phyloP scores from a whole-genome alignment of 805 yeast genomes.

The Candida multigemmis region DNA sequence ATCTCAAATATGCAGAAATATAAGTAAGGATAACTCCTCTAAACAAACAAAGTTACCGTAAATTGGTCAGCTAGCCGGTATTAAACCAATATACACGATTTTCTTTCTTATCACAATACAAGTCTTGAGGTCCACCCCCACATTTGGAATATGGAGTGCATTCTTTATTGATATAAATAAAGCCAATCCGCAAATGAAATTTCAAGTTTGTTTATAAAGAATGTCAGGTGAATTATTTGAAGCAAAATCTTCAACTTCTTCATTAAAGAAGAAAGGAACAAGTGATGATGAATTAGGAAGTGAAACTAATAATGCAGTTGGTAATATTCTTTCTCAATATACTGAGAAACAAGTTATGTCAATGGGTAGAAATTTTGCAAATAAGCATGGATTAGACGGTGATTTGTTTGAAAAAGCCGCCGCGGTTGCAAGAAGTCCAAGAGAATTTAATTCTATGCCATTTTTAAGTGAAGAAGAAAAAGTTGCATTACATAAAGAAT shows the following conservation, averaged over 20 bases:
- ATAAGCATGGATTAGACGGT: slow-evolving; percentile 43
- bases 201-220: too few species aligned
- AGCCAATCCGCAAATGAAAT: too few species aligned
- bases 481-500: slow-evolving; percentile 40
- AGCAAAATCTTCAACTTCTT: slow-evolving; percentile 6
- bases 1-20: too few species aligned
- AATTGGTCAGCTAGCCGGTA: too few species aligned
- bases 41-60: too few species aligned
- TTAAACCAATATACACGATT: too few species aligned
- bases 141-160: too few species aligned
- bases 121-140: too few species aligned
- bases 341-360: slow-evolving; percentile 55
- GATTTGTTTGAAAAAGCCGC: slow-evolving; percentile 58
- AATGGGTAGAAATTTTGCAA: slow-evolving; percentile 63
- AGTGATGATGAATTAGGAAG: slow-evolving; percentile 9
- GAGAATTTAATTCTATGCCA: slow-evolving; percentile 48
- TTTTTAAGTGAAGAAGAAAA: slow-evolving; percentile 38
- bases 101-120: too few species aligned
- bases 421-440: slow-evolving; percentile 48
- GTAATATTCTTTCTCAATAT: slow-evolving; percentile 48
- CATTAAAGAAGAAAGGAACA: slow-evolving; percentile 5
- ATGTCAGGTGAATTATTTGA: too few species aligned
- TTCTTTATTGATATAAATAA: too few species aligned
- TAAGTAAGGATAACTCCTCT: too few species aligned
- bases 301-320: slow-evolving; percentile 13